Evolutionary conservation across 1,284 basidiomycete species (phyloP).

Genomic region (Coriolopsis trogii): DNA sequence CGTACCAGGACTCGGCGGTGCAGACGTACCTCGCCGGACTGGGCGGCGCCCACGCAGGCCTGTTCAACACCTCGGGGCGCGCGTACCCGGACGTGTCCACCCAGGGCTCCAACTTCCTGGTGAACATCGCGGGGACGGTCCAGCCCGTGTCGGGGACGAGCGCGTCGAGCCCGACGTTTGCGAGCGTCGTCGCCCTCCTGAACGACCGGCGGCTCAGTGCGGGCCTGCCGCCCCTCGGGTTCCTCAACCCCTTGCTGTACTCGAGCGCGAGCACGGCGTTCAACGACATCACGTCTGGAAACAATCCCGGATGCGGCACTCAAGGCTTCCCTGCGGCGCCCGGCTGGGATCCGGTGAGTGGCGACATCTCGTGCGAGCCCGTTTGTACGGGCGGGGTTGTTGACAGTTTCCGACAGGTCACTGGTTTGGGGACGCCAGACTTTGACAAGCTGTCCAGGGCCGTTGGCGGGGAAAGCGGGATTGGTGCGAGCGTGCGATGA

Average conservation of each 20-base stretch:
- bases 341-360: constrained; percentile 39
- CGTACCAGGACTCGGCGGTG: constrained; percentile 40
- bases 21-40: constrained; percentile 26
- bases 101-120: constrained; percentile 17
- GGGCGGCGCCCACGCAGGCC: constrained; percentile 28
- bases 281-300: constrained; percentile 24
- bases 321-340: constrained; percentile 35
- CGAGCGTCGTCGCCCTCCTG: constrained; percentile 57
- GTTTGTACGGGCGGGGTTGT: not conserved
- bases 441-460: constrained; percentile 16
- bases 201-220: constrained; percentile 56
- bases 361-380: constrained; percentile 17
- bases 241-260: constrained; percentile 55
- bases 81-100: constrained; percentile 29
- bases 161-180: constrained; percentile 43
- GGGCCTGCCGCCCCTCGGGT: constrained; percentile 51
- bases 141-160: constrained; percentile 37
- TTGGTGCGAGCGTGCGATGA: too few relatives aligned
- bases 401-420: constrained; percentile 11
- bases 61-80: constrained; percentile 25
- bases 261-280: constrained; percentile 13
- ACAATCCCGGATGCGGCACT: constrained; percentile 36
- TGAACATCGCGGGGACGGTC: constrained; percentile 45
- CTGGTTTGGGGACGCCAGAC: constrained; percentile 34
- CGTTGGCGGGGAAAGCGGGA: too few relatives aligned